A percentile compares a stretch with the other conserved stretches of the same genome.
phyloP scores from a whole-genome alignment of 805 yeast genomes.

The Hanseniaspora valbyensis region DNA sequence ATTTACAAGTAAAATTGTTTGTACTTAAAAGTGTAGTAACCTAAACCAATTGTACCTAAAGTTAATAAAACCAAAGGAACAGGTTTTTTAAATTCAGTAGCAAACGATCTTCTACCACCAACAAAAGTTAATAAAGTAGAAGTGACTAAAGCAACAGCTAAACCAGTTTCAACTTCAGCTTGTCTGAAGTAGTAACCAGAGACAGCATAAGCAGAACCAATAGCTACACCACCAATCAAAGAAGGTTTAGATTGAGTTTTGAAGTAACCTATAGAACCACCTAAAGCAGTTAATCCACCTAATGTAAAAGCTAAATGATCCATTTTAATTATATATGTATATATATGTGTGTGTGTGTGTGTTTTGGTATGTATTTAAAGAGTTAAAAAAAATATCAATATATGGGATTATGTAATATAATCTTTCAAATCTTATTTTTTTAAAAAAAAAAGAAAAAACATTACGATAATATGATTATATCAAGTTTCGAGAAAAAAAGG shows the following conservation, averaged over 20 bases:
- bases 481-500: no score
- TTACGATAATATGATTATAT: no score
- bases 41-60: constrained; percentile 52
- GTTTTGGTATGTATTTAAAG: neutral
- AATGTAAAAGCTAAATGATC: constrained; percentile 72
- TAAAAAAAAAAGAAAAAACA: no score
- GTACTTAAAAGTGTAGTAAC: constrained; percentile 66
- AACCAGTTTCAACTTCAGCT: constrained; percentile 38
- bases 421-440: no score
- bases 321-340: no score
- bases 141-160: constrained; percentile 67
- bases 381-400: neutral
- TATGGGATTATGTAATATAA: no score
- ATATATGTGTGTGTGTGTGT: neutral
- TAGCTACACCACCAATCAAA: constrained; percentile 58
- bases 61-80: constrained; percentile 57
- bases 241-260: constrained; percentile 71
- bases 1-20: constrained; percentile 47
- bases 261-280: constrained; percentile 60
- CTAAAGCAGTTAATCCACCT: constrained; percentile 55
- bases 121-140: constrained; percentile 57
- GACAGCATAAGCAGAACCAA: constrained; percentile 49
- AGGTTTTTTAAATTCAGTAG: constrained; percentile 53
- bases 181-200: constrained; percentile 61
- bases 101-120: constrained; percentile 59